Evolutionary conservation across 805 yeast species (phyloP), one percentile per base, ranked within the genome.

Genomic region (Suhomyces prunicola): DNA sequence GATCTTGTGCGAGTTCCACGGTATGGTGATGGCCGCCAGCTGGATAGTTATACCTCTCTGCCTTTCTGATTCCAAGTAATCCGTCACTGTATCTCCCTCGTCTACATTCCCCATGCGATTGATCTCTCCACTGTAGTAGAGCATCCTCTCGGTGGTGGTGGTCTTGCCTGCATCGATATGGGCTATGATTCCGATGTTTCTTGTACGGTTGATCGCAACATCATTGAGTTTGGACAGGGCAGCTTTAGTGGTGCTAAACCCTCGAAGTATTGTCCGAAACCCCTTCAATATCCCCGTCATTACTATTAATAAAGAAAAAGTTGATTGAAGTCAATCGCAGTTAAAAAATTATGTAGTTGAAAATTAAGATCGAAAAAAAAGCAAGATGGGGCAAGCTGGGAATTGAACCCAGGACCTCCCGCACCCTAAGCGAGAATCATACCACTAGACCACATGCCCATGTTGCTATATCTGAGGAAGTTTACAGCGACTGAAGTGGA

Each of bases 91-190:
- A 63, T 94, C 97, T 17, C 99, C 99, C 58, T 90, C 88, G 62
- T 94, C 98, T 4, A 94, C 99, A 62, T 94, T 85, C 0, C 99
- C 99, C 3, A 94, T 86, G 23, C 90, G 68, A 26, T 77, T 75
- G 0, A 88, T 93, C 53, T 86, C 78, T 0, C 98, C 98, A 50
- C 92, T 80, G 66, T 88, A 92, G 65, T 80, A 93, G n/a, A 94
- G 81, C 90, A 94, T 88, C 46, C 98, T 76, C 67, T 94, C 99
- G 0, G 99, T 93, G 1, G 99, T 92, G 1, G 99, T 94, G 3
- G 99, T 94, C 69, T 94, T 94, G 0, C 99, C 99, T 2, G 99
- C 99, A 74, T 94, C 99, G 50, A 94, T 94, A 67, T 94, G 99
- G n/a, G 99, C 99, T 41, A 94, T 91, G 60, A 94, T 90, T 1